These are phyloP conservation scores for Graphilbum ipis-grandicollis DNA, from an alignment of 2,329 filamentous ascomycete genomes.

Conservation along the genomic window DNA sequence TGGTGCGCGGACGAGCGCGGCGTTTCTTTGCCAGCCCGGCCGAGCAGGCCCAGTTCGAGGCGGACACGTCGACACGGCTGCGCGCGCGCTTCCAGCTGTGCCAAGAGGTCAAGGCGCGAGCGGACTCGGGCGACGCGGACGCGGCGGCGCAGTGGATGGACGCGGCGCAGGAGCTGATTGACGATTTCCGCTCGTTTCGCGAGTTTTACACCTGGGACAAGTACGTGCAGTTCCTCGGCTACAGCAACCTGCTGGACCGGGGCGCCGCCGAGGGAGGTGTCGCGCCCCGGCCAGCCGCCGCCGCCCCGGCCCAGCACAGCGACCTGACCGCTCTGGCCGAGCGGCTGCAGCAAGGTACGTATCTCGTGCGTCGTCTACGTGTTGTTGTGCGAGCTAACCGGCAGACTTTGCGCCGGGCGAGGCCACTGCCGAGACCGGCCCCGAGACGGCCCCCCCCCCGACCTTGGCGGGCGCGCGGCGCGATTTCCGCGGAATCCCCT, in stretches of 20 bases:
- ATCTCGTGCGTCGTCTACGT: not conserved
- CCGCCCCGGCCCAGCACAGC: constrained; percentile 10
- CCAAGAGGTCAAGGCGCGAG: constrained; percentile 18
- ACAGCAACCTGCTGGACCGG: constrained; percentile 17
- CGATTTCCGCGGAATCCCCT: constrained; percentile 53
- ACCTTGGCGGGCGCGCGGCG: constrained; percentile 10
- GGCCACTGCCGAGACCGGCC: not conserved
- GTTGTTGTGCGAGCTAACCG: not conserved
- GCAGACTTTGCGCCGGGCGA: not conserved
- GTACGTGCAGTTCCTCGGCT: constrained; percentile 39
- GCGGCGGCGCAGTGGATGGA: constrained; percentile 37
- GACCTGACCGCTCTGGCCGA: constrained; percentile 38
- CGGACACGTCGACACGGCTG: constrained; percentile 12
- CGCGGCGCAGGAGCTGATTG: constrained; percentile 39
- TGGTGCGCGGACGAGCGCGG: constrained; percentile 4
- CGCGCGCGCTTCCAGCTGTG: constrained; percentile 24
- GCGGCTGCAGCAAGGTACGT: constrained; percentile 34
- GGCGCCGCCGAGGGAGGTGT: constrained; percentile 16
- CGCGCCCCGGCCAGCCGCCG: not conserved
- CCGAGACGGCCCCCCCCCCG: constrained; percentile 2
- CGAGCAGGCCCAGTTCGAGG: constrained; percentile 13
- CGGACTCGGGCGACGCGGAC: constrained; percentile 19
- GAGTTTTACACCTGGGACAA: constrained; percentile 51
- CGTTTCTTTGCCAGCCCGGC: constrained; percentile 11
- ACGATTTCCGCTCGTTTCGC: constrained; percentile 46